These are phyloP conservation scores for Eucalyptus virginea DNA, from an alignment of 345 rosid species.

Conservation along the genomic window DNA sequence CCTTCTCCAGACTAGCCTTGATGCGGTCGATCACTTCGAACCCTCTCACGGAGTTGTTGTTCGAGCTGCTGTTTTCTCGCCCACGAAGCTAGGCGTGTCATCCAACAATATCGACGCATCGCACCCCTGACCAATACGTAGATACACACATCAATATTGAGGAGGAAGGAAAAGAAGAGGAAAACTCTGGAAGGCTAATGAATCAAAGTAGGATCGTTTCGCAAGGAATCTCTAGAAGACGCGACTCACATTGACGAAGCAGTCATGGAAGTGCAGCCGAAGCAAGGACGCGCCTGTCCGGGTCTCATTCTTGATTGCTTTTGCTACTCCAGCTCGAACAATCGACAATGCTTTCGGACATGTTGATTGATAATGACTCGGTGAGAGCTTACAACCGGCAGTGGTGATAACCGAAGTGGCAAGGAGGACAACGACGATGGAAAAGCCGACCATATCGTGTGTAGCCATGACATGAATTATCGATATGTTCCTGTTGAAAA, in stretches of 20 bases:
- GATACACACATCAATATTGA: background rate
- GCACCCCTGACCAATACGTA: conserved; percentile 36
- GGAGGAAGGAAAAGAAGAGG: background rate
- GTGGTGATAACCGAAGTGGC: background rate
- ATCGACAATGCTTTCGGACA: conserved; percentile 65
- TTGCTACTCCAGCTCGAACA: conserved; percentile 40
- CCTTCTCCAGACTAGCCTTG: conserved; percentile 59
- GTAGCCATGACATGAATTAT: background rate
- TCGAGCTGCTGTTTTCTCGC: conserved; percentile 62
- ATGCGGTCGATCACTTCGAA: conserved; percentile 57
- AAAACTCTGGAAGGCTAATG: background rate
- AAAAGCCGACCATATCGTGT: background rate
- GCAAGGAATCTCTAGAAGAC: background rate
- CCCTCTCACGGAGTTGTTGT: conserved; percentile 68
- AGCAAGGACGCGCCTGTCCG: conserved; percentile 68
- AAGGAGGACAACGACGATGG: background rate
- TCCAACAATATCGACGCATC: conserved; percentile 75
- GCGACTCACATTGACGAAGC: conserved; percentile 63
- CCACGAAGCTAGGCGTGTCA: conserved; percentile 49
- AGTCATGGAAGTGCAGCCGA: conserved; percentile 88
- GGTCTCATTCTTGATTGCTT: conserved; percentile 44
- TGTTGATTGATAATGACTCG: conserved; percentile 40
- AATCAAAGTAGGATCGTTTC: background rate
- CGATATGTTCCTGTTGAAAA: background rate
- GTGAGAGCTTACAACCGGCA: conserved; percentile 24